These are phyloP conservation scores for Physaria fendleri DNA, from an alignment of 345 rosid species.

Conservation along the genomic window DNA sequence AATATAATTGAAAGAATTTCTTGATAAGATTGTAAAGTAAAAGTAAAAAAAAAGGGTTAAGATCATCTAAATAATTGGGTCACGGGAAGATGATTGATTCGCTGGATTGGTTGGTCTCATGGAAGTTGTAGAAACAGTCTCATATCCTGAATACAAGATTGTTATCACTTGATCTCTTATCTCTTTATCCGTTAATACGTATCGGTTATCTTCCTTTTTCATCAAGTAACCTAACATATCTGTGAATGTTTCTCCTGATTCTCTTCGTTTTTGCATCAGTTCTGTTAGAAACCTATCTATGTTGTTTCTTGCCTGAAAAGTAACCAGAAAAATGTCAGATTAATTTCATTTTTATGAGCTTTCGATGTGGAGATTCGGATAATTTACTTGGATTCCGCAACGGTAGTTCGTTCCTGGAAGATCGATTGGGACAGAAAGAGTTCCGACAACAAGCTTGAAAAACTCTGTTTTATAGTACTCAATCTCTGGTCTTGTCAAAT, in stretches of 20 bases:
- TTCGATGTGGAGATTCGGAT: background rate
- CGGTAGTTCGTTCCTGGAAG: conserved; percentile 61
- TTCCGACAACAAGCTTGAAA: conserved; percentile 68
- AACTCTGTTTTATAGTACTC: conserved; percentile 63
- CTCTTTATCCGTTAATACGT: conserved; percentile 48
- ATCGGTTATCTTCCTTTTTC: conserved; percentile 43
- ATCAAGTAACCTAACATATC: conserved; percentile 76
- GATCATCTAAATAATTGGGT: conserved; percentile 32
- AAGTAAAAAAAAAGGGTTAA: background rate
- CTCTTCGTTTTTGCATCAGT: conserved; percentile 52
- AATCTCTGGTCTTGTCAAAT: conserved; percentile 30
- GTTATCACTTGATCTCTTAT: conserved; percentile 83
- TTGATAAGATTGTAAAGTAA: background rate
- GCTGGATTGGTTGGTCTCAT: conserved; percentile 78
- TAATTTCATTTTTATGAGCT: background rate
- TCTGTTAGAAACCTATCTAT: conserved; percentile 42
- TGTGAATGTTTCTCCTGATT: conserved; percentile 31
- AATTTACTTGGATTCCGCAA: conserved; percentile 50
- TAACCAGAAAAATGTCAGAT: conserved; percentile 1
- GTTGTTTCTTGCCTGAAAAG: conserved; percentile 60
- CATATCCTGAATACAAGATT: conserved; percentile 70
- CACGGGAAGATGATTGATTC: conserved; percentile 39
- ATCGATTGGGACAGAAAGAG: conserved; percentile 71
- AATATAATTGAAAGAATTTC: background rate
- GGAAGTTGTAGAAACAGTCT: conserved; percentile 78